Evolutionary conservation across 192 early-diverging fungal species (phyloP).

Genomic region (Linnemannia schmuckeri): DNA sequence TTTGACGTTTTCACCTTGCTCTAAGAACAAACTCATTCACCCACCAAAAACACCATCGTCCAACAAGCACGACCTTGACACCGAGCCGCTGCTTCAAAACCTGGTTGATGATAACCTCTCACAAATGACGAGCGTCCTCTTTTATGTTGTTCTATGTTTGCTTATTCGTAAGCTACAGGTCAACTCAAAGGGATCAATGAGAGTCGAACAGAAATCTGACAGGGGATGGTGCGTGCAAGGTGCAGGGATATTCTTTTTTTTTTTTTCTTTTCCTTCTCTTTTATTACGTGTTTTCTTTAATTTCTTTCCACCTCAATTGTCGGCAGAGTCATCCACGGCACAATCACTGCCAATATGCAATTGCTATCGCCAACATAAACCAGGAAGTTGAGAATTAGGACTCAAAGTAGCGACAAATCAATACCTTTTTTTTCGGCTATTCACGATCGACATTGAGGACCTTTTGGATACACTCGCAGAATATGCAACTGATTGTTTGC

Average conservation of each 20-base stretch:
- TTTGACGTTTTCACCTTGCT: not conserved
- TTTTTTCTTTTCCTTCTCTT: not conserved
- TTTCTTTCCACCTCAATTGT: not conserved
- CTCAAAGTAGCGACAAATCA: not conserved
- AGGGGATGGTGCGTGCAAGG: conserved; percentile 21
- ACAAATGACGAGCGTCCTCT: conserved; percentile 46
- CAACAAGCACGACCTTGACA: not conserved
- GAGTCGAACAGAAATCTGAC: conserved; percentile 60
- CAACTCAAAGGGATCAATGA: conserved; percentile 31
- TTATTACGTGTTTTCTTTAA: not conserved
- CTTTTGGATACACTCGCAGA: not conserved
- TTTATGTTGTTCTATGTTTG: not conserved
- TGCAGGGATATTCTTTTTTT: not conserved
- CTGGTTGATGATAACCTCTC: conserved; percentile 54
- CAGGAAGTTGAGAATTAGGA: not conserved
- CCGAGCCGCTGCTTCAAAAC: not conserved
- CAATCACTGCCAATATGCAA: not conserved
- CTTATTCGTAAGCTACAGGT: not conserved
- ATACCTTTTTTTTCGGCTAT: not conserved
- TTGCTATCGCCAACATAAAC: not conserved
- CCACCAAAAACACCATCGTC: not conserved
- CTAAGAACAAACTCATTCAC: not conserved
- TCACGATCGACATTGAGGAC: not conserved
- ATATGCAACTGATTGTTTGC: conserved; percentile 33
- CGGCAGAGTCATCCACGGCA: not conserved